Conservation (phyloP, 2,329 filamentous ascomycete genomes). For the Trichoderma sp. region DNA sequence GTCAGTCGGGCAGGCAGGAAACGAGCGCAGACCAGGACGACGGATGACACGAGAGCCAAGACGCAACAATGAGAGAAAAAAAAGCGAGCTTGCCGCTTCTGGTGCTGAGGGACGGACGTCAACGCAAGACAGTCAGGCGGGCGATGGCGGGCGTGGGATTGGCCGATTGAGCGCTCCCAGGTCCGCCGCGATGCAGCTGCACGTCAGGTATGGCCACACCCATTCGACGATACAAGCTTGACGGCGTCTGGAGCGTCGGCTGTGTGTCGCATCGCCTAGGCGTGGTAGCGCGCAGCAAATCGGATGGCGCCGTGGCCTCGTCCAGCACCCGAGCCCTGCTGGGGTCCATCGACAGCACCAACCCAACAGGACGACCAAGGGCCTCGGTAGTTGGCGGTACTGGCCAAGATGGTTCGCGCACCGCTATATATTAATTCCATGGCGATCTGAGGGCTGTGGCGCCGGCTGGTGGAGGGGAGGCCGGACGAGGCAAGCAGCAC, state of each 20-base stretch:
- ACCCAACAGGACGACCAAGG: background rate
- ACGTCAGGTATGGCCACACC: constrained; percentile 25
- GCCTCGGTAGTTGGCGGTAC: constrained; percentile 25
- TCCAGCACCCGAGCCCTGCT: constrained; percentile 11
- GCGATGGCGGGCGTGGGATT: constrained; percentile 21
- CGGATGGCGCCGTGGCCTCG: constrained; percentile 15
- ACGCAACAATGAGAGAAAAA: constrained; percentile 10
- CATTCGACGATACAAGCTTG: constrained; percentile 22
- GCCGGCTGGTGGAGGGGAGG: background rate
- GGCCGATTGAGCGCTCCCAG: constrained; percentile 22
- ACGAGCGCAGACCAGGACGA: constrained; percentile 2
- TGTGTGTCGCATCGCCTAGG: constrained; percentile 22
- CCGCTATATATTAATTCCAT: constrained; percentile 21
- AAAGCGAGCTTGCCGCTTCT: constrained; percentile 24
- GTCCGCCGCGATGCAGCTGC: constrained; percentile 26
- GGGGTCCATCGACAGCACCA: constrained; percentile 14
- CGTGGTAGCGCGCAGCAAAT: constrained; percentile 23
- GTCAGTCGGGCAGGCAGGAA: background rate
- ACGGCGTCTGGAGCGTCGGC: constrained; percentile 24
- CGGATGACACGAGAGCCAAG: constrained; percentile 5
- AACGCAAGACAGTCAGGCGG: constrained; percentile 26
- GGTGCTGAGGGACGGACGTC: constrained; percentile 9
- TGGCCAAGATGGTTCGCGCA: constrained; percentile 20
- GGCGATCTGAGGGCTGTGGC: constrained; percentile 17
- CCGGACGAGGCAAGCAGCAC: background rate